A percentile compares a stretch with the other conserved stretches of the same genome.
phyloP scores from a whole-genome alignment of 352 stramenopile species.

The Globisporangium mamillatum region DNA sequence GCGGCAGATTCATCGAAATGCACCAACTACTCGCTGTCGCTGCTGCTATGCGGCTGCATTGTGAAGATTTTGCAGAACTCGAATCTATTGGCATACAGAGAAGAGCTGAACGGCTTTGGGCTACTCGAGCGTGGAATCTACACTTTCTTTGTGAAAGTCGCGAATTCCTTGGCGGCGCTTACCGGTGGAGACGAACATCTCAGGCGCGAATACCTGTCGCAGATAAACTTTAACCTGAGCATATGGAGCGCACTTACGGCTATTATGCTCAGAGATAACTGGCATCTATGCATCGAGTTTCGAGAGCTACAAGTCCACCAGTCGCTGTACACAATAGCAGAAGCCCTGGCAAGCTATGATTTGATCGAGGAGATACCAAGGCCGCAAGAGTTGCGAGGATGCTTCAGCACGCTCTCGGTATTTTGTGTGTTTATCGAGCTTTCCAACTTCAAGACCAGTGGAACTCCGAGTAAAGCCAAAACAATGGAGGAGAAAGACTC shows the following conservation, averaged over 20 bases:
- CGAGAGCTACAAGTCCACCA: conserved; percentile 52
- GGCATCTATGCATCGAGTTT: conserved; percentile 42
- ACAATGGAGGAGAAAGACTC: conserved; percentile 4
- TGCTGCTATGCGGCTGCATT: conserved; percentile 55
- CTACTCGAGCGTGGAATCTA: conserved; percentile 68
- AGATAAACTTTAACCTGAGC: conserved; percentile 34
- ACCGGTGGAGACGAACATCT: conserved; percentile 11
- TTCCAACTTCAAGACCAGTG: conserved; percentile 16
- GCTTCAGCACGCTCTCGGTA: conserved; percentile 23
- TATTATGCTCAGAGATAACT: conserved; percentile 56
- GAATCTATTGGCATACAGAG: conserved; percentile 30
- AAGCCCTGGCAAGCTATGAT: conserved; percentile 30
- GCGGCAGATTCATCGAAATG: neutral
- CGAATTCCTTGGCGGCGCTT: conserved; percentile 33
- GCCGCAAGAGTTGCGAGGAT: conserved; percentile 13
- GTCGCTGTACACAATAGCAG: conserved; percentile 56
- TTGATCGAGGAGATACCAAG: conserved; percentile 22
- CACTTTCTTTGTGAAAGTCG: conserved; percentile 44
- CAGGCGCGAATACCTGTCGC: conserved; percentile 20
- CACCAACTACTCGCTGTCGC: conserved; percentile 21
- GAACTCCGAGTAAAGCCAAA: neutral
- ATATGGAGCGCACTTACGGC: conserved; percentile 40
- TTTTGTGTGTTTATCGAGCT: conserved; percentile 46
- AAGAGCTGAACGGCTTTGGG: conserved; percentile 52
- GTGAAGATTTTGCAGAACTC: conserved; percentile 57